Evolutionary conservation across 371 early-diverging fungal species (phyloP).

Genomic region (Mortierella sp.): DNA sequence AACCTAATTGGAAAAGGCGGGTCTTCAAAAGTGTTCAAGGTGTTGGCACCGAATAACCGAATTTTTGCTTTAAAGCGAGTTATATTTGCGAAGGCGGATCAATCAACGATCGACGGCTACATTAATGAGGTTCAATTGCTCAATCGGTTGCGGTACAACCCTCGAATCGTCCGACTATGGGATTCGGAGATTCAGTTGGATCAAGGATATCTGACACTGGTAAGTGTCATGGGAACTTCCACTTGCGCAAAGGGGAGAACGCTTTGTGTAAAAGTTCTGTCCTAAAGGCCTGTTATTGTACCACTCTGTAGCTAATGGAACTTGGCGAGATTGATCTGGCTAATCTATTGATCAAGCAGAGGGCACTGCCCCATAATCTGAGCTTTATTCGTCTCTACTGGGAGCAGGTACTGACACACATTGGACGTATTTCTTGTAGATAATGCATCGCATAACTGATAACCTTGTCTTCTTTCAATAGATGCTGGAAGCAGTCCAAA

Average conservation of each 20-base stretch:
- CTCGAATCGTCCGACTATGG: conserved; percentile 80
- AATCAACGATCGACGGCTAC: conserved; percentile 73
- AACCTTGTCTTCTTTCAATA: conserved; percentile 31
- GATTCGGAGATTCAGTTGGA: conserved; percentile 79
- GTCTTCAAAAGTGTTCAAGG: conserved; percentile 91
- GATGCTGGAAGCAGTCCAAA: conserved; percentile 94
- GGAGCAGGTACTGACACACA: conserved; percentile 90
- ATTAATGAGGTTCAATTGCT: conserved; percentile 89
- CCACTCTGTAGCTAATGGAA: conserved; percentile 75
- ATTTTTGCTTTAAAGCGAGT: conserved; percentile 93
- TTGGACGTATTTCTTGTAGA: too few species aligned
- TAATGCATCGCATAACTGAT: conserved; percentile 1
- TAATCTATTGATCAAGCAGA: conserved; percentile 69
- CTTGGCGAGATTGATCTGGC: conserved; percentile 95
- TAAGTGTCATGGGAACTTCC: conserved; percentile 32
- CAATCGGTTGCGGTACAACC: conserved; percentile 67
- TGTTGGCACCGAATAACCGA: conserved; percentile 71
- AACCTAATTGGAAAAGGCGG: conserved; percentile 85
- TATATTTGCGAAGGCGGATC: conserved; percentile 75
- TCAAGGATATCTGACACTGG: conserved; percentile 73
- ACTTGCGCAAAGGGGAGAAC: not conserved
- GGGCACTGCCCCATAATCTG: conserved; percentile 67
- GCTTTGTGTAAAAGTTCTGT: too few species aligned
- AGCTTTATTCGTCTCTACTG: conserved; percentile 85
- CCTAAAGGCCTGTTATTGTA: not conserved